Evolutionary conservation across 331 rosid genomes (phyloP), one percentile per base, ranked within the genome.

Genomic region (Malus hybrid): DNA sequence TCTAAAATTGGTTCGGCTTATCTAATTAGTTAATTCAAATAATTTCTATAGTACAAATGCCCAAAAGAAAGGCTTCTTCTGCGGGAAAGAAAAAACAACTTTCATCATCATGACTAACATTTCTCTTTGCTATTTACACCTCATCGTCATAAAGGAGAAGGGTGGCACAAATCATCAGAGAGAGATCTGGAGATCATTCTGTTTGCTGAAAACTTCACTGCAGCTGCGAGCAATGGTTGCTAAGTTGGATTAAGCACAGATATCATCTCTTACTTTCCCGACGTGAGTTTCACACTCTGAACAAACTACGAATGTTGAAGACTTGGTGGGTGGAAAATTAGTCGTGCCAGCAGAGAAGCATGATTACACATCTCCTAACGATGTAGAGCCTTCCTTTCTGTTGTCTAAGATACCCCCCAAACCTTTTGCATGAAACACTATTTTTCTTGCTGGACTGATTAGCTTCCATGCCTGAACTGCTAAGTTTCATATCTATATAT

Each of bases 341-440:
- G 68, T 91, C 97, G 79, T 89, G 97, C 97, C 97, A 91, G 50
- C 97, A 91, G 36, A 91, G 90, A 79, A 91, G 97, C 95, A 91
- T 91, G 74, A 91, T 87, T 10, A 91, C 91, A 75, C 97, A 91
- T 86, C 95, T 89, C 70, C 95, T 84, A 61, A 91, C 83, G 19
- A 91, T 91, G 86, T 91, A 91, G 55, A 91, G 74, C 83, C 90
- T 89, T 82, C 95, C 95, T 69, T 89, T 91, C 77, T 91, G 97
- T 42, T 91, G 91, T 67, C 68, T 85, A 46, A 91, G 82, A 68
- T 86, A 87, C 44, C 97, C 93, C 67, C 97, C 93, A 65, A 89
- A 90, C 88, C 75, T 82, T 88, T 85, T 85, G 84, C 93, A 75
- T 22, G 90, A 73, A 7, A 76, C 89, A 78, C 81, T 89, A 77